Evolutionary conservation across 2,329 filamentous ascomycete genomes (phyloP).

Genomic region (Fusarium sp.): DNA sequence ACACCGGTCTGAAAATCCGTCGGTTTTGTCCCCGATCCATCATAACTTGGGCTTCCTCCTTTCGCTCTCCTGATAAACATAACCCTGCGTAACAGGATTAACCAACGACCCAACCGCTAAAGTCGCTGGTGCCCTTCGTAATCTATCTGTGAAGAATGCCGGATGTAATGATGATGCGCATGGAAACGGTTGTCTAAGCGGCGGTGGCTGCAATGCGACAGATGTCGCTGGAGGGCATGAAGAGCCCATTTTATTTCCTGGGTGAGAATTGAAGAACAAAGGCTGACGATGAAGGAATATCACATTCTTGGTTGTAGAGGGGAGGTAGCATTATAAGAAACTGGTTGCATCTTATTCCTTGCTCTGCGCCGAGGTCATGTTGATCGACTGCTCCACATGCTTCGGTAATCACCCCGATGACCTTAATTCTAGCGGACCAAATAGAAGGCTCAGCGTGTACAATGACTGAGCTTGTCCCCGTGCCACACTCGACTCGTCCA

Average conservation of each 20-base stretch:
- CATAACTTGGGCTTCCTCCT: conserved; percentile 52
- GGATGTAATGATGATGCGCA: conserved; percentile 72
- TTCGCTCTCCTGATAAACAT: conserved; percentile 65
- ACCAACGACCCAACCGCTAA: conserved; percentile 35
- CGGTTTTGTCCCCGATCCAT: conserved; percentile 30
- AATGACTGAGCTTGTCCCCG: conserved; percentile 15
- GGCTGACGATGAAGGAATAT: neutral
- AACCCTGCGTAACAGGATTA: conserved; percentile 70
- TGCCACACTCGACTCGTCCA: neutral
- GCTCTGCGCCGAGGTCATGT: conserved; percentile 28
- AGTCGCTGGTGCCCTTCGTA: conserved; percentile 66
- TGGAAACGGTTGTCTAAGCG: conserved; percentile 18
- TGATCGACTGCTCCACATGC: conserved; percentile 37
- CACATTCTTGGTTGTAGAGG: conserved; percentile 30
- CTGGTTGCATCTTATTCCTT: neutral
- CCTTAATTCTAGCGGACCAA: conserved; percentile 10
- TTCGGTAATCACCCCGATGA: conserved; percentile 36
- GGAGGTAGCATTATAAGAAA: conserved; percentile 2
- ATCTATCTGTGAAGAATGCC: conserved; percentile 77
- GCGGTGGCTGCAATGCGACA: conserved; percentile 27
- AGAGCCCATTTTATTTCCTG: conserved; percentile 24
- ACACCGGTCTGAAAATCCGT: neutral
- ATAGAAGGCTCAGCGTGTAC: conserved; percentile 11
- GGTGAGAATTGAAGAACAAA: neutral
- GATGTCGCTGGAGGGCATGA: conserved; percentile 24